phyloP scores from a whole-genome alignment of 2,329 filamentous ascomycete genomes.

The Fusarium ramigenum region DNA sequence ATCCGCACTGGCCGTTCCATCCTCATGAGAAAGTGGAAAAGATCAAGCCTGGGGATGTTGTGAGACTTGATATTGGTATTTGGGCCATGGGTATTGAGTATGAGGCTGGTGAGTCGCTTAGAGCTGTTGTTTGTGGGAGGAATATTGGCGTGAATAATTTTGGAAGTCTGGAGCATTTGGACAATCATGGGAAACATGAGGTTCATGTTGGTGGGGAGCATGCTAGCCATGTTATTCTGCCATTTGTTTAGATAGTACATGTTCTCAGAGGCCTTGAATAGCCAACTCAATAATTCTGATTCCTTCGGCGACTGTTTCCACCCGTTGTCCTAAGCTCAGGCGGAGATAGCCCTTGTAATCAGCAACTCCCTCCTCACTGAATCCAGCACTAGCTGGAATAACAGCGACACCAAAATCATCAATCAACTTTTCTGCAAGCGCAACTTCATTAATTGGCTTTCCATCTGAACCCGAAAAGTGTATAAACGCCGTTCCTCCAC shows the following conservation, averaged over 20 bases:
- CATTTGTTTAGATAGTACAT: neutral
- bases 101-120: neutral
- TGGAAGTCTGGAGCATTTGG: conserved; percentile 10
- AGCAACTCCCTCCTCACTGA: neutral
- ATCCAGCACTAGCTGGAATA: neutral
- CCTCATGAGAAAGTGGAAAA: conserved; percentile 6
- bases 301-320: neutral
- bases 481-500: neutral
- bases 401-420: neutral
- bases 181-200: conserved; percentile 1
- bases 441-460: neutral
- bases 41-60: neutral
- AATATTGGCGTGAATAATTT: conserved; percentile 10
- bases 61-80: conserved; percentile 1
- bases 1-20: conserved; percentile 13
- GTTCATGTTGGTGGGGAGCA: neutral
- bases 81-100: conserved; percentile 21
- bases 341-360: neutral
- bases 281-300: neutral
- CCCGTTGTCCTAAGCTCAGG: neutral
- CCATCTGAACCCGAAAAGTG: neutral
- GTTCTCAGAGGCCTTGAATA: neutral
- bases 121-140: neutral
- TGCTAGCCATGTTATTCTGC: neutral
- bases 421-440: neutral